Conservation (phyloP, 306 rosid species). For the Inga oerstediana region DNA sequence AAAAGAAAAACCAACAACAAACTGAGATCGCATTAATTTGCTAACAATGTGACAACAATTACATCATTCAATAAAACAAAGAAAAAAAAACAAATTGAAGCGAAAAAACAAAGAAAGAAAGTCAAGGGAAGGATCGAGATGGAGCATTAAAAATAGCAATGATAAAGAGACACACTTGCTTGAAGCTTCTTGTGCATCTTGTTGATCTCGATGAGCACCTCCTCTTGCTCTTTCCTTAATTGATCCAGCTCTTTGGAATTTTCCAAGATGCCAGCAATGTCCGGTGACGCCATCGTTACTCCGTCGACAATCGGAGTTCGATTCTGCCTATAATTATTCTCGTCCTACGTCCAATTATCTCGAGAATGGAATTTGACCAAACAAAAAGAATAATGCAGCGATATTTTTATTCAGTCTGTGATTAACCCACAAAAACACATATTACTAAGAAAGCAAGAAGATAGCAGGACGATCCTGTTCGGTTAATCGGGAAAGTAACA, state of each 20-base stretch:
- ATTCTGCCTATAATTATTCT: conserved; percentile 26
- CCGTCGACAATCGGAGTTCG: conserved; percentile 3
- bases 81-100: neutral
- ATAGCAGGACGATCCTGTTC: neutral
- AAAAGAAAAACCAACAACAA: neutral
- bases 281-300: conserved; percentile 73
- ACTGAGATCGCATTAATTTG: neutral
- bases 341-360: conserved; percentile 4
- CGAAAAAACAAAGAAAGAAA: neutral
- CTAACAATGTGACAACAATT: neutral
- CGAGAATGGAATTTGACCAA: conserved; percentile 10
- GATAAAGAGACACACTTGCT: conserved; percentile 45
- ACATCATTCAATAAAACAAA: conserved; percentile 4
- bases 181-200: conserved; percentile 95
- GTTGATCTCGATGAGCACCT: conserved; percentile 72
- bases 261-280: conserved; percentile 69
- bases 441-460: neutral
- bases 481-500: neutral
- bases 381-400: neutral
- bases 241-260: conserved; percentile 89
- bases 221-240: conserved; percentile 83
- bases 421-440: neutral
- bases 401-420: neutral
- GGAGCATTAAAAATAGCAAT: neutral
- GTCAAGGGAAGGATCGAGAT: neutral